Evolutionary conservation across 768 basidiomycete species (phyloP).

Genomic region (Tylopilus sp.): DNA sequence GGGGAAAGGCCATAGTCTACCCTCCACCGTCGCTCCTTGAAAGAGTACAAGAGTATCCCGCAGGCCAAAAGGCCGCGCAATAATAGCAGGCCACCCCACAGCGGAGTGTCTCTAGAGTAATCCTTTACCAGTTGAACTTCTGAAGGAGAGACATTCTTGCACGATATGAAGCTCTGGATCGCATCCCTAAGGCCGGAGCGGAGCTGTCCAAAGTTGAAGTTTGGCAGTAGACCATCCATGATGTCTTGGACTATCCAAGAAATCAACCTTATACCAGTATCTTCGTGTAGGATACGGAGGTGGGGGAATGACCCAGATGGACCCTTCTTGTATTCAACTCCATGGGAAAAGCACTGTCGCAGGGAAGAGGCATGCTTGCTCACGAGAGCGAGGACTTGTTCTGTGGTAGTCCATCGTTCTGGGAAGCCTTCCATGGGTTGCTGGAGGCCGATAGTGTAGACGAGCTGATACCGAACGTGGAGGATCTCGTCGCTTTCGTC

Average conservation of each 20-base stretch:
- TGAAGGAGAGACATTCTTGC: background rate
- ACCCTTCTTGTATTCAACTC: background rate
- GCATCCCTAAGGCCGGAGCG: background rate
- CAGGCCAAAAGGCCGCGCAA: constrained; percentile 34
- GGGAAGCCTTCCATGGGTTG: constrained; percentile 28
- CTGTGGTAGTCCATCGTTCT: constrained; percentile 33
- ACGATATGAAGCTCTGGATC: constrained; percentile 23
- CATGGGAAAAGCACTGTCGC: background rate
- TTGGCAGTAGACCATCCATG: background rate
- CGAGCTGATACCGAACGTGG: constrained; percentile 35
- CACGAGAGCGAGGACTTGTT: constrained; percentile 30
- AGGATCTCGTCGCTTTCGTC: background rate
- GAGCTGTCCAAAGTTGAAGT: background rate
- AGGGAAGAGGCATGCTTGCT: constrained; percentile 7
- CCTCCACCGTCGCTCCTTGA: constrained; percentile 36
- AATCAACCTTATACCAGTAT: constrained; percentile 10
- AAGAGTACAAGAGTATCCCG: constrained; percentile 29
- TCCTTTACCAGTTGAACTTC: background rate
- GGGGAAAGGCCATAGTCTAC: background rate
- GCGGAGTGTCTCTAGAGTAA: background rate
- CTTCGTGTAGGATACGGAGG: constrained; percentile 18
- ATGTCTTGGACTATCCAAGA: constrained; percentile 2
- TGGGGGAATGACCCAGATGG: constrained; percentile 17
- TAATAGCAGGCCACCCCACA: constrained; percentile 24
- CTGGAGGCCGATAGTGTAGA: constrained; percentile 35